Base-by-base conservation (phyloP, 148 eudicot genomes). In the Chenopodium formosanum region DNA sequence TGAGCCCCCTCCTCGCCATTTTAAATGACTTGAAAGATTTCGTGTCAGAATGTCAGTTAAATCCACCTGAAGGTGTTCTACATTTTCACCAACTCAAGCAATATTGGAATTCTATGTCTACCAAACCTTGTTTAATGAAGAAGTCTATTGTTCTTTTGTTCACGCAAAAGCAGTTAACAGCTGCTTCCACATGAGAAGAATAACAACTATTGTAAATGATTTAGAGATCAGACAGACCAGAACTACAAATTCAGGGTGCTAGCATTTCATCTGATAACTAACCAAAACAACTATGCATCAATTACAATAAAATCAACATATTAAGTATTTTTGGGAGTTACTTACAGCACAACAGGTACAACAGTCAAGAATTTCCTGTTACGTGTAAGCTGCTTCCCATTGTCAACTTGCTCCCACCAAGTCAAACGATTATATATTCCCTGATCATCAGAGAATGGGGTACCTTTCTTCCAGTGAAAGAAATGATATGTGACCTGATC, bases 361-460 rank as follows among this genome's bases (percentile, higher is more conserved):
- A 94, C 91, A 34, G 97, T 94, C 75, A 92, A 82, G 83, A 94
- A 94, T 86, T 94, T 94, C 73, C 98, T 87, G 87, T 94, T 94
- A 78, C 95, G 94, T 10, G 98, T 94, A 78, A 94, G 98, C 93
- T 94, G 98, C 86, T 94, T 94, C 70, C 97, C 98, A 78, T 84
- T 89, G 85, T 94, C 98, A 14, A 94, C 83, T 81, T 94, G 98
- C 88, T 94, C 98, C 98, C 98, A 94, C 98, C 98, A 94, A 44
- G 98, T 94, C 88, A 94, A 86, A 19, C 91, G 85, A 85, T 94
- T 94, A 87, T 94, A 94, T 75, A 94, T 92, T 67, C 98, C 98
- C 84, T 94, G 98, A 80, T 94, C 98, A 84, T 94, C 98, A 85
- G 95, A 91, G 87, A 94, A 94, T 1, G 98, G 98, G 44, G 98